Conservation (phyloP, 129 eudicot genomes). For the Ambrosia trifida region DNA sequence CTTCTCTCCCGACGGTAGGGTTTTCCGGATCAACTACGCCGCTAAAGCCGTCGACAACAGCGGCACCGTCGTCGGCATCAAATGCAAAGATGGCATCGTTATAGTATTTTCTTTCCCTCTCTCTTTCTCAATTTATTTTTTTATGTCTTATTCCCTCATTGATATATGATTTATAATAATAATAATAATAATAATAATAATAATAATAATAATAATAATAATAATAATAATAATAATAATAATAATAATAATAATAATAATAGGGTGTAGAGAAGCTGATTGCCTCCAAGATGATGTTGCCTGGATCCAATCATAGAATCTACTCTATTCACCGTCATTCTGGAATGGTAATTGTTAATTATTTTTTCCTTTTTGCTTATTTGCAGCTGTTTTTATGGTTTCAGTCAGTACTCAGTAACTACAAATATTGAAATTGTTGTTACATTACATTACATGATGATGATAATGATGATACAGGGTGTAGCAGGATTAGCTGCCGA, state of each 20-base stretch:
- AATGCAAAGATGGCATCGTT: conserved; percentile 95
- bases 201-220: too few species aligned
- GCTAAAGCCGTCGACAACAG: conserved; percentile 95
- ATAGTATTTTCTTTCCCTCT: conserved; percentile 38
- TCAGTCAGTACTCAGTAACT: background rate
- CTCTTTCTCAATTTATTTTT: background rate
- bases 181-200: too few species aligned
- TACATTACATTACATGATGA: background rate
- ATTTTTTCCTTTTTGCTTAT: background rate
- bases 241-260: too few species aligned
- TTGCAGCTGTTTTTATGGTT: background rate
- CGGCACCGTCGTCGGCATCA: conserved; percentile 91
- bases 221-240: too few species aligned
- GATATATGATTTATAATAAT: background rate
- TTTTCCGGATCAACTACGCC: conserved; percentile 98
- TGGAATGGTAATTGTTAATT: conserved; percentile 67
- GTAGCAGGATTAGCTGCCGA: conserved; percentile 99
- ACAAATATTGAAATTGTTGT: conserved; percentile 7
- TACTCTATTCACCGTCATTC: conserved; percentile 82
- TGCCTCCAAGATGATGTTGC: conserved; percentile 96
- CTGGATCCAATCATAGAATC: conserved; percentile 37
- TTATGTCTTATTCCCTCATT: too few species aligned
- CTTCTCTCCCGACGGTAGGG: conserved; percentile 97
- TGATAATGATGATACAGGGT: conserved; percentile 45
- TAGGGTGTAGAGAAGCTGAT: conserved; percentile 45